Base-by-base conservation (phyloP, 31 red algal species). In the Porphyra umbilicalis region DNA sequence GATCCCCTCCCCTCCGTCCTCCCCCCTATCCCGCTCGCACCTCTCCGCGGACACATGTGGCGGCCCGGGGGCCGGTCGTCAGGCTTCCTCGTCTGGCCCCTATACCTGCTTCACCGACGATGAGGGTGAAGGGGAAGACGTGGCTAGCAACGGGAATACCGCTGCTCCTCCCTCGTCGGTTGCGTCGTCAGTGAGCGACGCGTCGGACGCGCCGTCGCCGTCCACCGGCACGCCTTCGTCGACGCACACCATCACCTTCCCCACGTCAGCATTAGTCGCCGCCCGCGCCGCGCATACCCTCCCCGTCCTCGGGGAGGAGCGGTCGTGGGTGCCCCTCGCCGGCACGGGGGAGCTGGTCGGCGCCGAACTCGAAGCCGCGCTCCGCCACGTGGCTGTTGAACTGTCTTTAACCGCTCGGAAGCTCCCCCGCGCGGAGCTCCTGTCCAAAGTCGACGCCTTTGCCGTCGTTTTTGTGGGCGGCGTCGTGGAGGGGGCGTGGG, bases 361-460 rank as follows among this genome's bases (percentile, higher is more conserved):
- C 8, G 57, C 57, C 14, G 57, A 18, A 18, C 57, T 71, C 57
- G 57, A 71, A 7, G 57, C 57, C 57, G 30, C 57, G 25, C 57
- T 71, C 57, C 57, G 57, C 57, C 57, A 71, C 57, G 57, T 71
- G 57, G 57, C 57, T 0, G 57, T 71, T 18, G 57, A 71, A 29
- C 25, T 71, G 57, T 71, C 57, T 29, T 29, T 71, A 8, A n/a
- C 57, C 25, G 57, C 57, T 8, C 13, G 57, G 4, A 71, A 25
- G 57, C 57, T 71, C 57, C 57, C 57, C 14, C 57, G 57, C 25
- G 14, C 57, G 42, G 83, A 85, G 31, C 33, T 90, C 3, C 82
- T 90, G 80, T 85, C 76, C 5, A 78, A 79, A 6, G 75, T 79
- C 36, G 82, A 84, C 34, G 81, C 79, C 36, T 85, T 90, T 85